These are phyloP conservation scores for Camelina neglecta DNA, from an alignment of 345 rosid genomes.

Conservation along the genomic window DNA sequence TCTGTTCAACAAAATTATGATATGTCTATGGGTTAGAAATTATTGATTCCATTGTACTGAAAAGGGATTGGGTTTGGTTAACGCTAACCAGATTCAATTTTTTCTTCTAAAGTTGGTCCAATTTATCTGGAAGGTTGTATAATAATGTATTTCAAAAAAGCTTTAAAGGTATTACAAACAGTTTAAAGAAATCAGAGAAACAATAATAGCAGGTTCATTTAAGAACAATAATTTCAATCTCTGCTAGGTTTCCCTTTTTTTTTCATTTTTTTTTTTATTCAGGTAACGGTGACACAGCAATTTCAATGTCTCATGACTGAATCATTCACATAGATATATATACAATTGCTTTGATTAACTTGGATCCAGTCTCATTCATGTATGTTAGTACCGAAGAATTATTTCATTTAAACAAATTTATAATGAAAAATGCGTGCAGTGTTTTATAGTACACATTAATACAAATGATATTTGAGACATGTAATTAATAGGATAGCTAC, in stretches of 20 bases:
- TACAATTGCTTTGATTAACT: background rate
- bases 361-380: slow-evolving; percentile 13
- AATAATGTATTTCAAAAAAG: background rate
- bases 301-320: background rate
- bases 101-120: background rate
- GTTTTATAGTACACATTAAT: slow-evolving; percentile 7
- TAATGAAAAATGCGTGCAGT: background rate
- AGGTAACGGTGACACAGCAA: background rate
- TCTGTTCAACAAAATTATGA: background rate
- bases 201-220: background rate
- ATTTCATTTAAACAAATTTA: background rate
- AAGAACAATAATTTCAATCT: background rate
- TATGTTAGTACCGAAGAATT: background rate
- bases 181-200: background rate
- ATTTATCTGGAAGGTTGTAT: background rate
- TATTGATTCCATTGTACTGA: background rate
- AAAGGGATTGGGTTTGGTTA: background rate
- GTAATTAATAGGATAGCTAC: background rate
- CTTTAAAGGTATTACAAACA: background rate
- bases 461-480: slow-evolving; percentile 15
- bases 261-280: too few relatives aligned
- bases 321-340: background rate
- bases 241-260: background rate
- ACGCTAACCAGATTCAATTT: background rate
- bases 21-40: background rate